Base-by-base conservation (phyloP, 148 eudicot genomes). In the Nepenthes mirabilis region DNA sequence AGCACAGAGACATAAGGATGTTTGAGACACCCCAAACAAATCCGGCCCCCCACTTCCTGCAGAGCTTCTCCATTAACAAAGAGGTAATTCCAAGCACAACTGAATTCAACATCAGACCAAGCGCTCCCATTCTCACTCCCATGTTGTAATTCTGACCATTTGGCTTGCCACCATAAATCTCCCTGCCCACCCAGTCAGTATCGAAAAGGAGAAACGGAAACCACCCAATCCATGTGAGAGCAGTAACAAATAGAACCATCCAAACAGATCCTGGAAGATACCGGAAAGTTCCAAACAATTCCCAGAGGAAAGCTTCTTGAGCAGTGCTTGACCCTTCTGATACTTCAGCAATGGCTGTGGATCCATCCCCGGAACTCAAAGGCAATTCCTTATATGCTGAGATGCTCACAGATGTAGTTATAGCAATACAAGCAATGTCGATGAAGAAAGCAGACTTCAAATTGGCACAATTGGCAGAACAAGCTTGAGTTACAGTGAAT, bases 101-200 rank as follows among this genome's bases (percentile, higher is more conserved):
- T 11, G 99, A 84, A 64, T 93, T 88, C 82, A 86, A 70, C 99
- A 93, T 82, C 51, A 93, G 73, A 72, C 99, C 99, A 64, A 93
- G 68, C 32, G 99, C 74, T 73, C 99, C 99, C 77, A 85, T 93
- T 75, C 99, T 82, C 33, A 93, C 99, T 60, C 99, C 99, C 37
- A 35, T 49, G 55, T 73, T 84, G 63, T 93, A 93, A 57, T 65
- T 74, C 66, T 61, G 61, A 56, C 91, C 96, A 68, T 88, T 91
- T 13, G 99, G 99, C 55, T 82, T 63, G 32, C 99, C 99, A 12
- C 95, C 95, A 64, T 88, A 93, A 59, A 93, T 78, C 70, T 93
- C 99, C 55, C 99, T 75, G 40, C 99, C 99, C 95, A 93, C 83
- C 99, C 99, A 93, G 72, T 93, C 99, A 69, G 99, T 93, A 68